phyloP scores from a whole-genome alignment of 129 eudicot genomes.

The Saposhnikovia divaricata region DNA sequence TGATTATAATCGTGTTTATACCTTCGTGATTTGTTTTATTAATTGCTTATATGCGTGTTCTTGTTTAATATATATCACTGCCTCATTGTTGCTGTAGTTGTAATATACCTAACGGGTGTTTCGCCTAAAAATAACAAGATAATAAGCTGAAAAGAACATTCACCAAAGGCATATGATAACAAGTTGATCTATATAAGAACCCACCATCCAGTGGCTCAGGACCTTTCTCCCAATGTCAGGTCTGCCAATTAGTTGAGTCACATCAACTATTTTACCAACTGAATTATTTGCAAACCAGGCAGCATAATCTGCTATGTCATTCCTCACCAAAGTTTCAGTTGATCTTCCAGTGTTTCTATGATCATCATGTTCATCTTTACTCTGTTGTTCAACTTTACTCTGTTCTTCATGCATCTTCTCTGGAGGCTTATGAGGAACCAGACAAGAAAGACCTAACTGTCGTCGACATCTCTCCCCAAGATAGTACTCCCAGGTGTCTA shows the following conservation, averaged over 20 bases:
- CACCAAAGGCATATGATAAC: not conserved
- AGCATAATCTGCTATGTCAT: not conserved
- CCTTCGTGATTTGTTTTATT: no score
- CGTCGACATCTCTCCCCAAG: conserved; percentile 13
- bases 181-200: not conserved
- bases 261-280: conserved; percentile 9
- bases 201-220: conserved; percentile 9
- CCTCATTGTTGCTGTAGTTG: no score
- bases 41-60: no score
- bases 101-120: no score
- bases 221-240: not conserved
- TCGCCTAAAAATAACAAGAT: not conserved
- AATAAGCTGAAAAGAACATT: not conserved
- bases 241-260: not conserved
- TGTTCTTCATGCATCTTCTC: conserved; percentile 4
- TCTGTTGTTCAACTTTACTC: no score
- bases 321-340: not conserved
- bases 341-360: not conserved
- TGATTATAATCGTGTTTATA: no score
- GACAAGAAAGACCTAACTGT: conserved; percentile 6
- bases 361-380: no score
- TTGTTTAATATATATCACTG: no score
- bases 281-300: conserved; percentile 4
- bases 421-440: not conserved
- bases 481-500: conserved; percentile 12